Conservation (phyloP, 2,329 filamentous ascomycete genomes). For the Aspergillus texensis region DNA sequence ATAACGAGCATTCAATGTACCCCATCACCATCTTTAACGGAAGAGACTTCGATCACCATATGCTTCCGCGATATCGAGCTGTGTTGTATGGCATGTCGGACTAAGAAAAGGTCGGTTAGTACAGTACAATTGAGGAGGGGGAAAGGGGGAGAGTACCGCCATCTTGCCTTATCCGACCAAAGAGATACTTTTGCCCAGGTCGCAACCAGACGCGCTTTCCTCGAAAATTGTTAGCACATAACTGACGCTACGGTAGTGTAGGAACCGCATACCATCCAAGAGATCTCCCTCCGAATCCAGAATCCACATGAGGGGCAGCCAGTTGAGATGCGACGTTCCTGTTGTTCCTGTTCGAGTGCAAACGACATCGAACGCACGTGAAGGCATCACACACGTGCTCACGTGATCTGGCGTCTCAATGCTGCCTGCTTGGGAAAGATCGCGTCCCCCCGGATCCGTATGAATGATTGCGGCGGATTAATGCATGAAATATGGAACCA, state of each 20-base stretch:
- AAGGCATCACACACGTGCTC: conserved; percentile 34
- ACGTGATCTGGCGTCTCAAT: conserved; percentile 37
- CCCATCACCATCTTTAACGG: conserved; percentile 67
- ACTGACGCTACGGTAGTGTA: conserved; percentile 8
- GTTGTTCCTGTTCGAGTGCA: neutral
- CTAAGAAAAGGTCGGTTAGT: conserved; percentile 42
- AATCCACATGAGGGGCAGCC: conserved; percentile 61
- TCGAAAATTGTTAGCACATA: conserved; percentile 34
- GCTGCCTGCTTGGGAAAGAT: conserved; percentile 29
- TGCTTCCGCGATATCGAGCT: conserved; percentile 89
- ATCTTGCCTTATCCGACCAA: conserved; percentile 72
- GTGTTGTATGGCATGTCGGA: conserved; percentile 71
- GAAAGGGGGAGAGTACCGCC: conserved; percentile 53
- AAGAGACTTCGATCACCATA: conserved; percentile 72
- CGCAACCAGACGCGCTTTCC: conserved; percentile 79
- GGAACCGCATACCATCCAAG: conserved; percentile 51
- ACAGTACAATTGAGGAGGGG: too few species aligned
- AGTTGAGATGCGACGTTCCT: neutral
- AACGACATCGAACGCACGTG: conserved; percentile 18
- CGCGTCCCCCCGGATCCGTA: neutral
- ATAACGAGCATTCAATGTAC: conserved; percentile 47
- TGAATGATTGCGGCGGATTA: neutral
- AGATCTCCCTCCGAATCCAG: conserved; percentile 57
- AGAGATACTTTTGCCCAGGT: conserved; percentile 81
- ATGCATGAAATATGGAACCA: conserved; percentile 24